Conservation (phyloP, 441 rosid genomes). For the Arabidopsis hybrid region DNA sequence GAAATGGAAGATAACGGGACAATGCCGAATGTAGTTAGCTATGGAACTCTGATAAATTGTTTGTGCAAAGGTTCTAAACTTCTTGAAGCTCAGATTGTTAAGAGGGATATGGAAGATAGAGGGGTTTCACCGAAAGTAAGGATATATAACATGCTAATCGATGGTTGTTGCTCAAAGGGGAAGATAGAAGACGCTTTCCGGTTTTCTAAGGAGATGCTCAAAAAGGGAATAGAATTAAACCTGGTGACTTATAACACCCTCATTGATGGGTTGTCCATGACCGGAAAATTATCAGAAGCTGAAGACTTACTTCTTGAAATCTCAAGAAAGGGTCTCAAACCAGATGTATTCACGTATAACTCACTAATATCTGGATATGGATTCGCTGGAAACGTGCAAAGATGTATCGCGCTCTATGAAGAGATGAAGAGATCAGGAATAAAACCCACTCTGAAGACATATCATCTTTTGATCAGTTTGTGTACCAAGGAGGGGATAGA, state of each 20-base stretch:
- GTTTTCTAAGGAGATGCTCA: constrained; percentile 67
- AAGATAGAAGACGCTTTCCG: constrained; percentile 65
- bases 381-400: constrained; percentile 52
- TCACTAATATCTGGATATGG: constrained; percentile 73
- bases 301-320: constrained; percentile 65
- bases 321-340: constrained; percentile 52
- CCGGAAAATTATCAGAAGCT: constrained; percentile 61
- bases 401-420: constrained; percentile 68
- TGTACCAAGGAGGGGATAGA: constrained; percentile 58
- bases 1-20: constrained; percentile 69
- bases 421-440: constrained; percentile 65
- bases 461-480: constrained; percentile 59
- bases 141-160: constrained; percentile 77
- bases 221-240: constrained; percentile 52
- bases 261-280: constrained; percentile 66
- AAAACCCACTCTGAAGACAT: constrained; percentile 63
- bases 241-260: constrained; percentile 79
- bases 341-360: constrained; percentile 78
- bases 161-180: constrained; percentile 61
- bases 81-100: constrained; percentile 77
- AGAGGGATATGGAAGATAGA: constrained; percentile 69
- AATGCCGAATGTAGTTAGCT: constrained; percentile 72
- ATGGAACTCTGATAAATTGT: constrained; percentile 73
- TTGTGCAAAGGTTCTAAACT: constrained; percentile 73
- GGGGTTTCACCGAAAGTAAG: constrained; percentile 66